phyloP scores from a whole-genome alignment of 441 rosid genomes.

The Codiaeum variegatum region DNA sequence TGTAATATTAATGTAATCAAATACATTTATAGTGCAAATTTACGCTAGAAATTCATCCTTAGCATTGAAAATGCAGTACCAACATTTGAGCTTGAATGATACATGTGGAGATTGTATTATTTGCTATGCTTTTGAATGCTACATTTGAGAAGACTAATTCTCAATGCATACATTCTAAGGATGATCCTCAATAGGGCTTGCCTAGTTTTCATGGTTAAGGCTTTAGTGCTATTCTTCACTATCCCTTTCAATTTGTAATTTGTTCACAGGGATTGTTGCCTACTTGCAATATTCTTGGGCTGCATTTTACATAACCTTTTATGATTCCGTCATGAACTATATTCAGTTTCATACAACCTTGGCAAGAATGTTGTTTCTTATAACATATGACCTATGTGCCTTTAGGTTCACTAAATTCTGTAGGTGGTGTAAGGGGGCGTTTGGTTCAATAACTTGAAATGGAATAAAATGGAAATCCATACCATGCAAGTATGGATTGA shows the following conservation, averaged over 20 bases:
- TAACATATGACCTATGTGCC: too few relatives aligned
- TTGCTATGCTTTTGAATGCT: not conserved
- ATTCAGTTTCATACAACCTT: too few relatives aligned
- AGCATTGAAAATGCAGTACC: not conserved
- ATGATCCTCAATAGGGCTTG: not conserved
- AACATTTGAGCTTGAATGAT: not conserved
- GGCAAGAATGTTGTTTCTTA: too few relatives aligned
- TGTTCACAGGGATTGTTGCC: not conserved
- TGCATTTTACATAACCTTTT: too few relatives aligned
- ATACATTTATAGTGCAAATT: too few relatives aligned
- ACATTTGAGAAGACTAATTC: not conserved
- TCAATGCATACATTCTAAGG: not conserved
- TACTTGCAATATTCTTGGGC: not conserved
- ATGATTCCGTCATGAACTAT: not conserved
- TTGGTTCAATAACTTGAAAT: too few relatives aligned
- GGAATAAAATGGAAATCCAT: too few relatives aligned
- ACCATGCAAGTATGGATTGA: too few relatives aligned
- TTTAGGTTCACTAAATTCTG: too few relatives aligned
- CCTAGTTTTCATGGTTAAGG: not conserved
- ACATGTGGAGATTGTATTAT: not conserved
- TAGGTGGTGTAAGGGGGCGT: too few relatives aligned
- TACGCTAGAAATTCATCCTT: too few relatives aligned
- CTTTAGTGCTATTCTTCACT: not conserved
- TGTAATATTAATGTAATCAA: too few relatives aligned
- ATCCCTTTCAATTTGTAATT: not conserved